These are phyloP conservation scores for Crithidia mellificae DNA, from an alignment of 208 protist genomes.

Conservation along the genomic window DNA sequence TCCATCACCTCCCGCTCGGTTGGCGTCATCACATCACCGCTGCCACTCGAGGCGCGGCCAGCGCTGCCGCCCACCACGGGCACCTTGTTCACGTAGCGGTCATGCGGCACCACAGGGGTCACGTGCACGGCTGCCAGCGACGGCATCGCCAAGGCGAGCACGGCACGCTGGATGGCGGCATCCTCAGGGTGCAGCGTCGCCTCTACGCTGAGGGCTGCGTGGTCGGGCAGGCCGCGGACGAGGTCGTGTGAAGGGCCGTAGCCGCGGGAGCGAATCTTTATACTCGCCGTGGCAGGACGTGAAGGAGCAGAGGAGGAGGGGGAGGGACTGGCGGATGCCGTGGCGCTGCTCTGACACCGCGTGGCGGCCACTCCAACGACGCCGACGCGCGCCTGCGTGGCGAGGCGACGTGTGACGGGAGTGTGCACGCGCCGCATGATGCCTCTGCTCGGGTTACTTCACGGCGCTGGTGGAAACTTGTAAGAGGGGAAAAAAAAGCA, in stretches of 20 bases:
- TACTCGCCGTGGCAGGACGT: background rate
- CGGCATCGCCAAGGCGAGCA: slow-evolving; percentile 65
- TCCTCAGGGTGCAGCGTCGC: slow-evolving; percentile 73
- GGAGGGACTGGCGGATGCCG: slow-evolving; percentile 1
- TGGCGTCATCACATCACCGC: slow-evolving; percentile 12
- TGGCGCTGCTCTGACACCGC: slow-evolving; percentile 17
- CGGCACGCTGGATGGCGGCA: slow-evolving; percentile 60
- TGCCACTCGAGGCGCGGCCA: background rate
- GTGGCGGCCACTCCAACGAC: background rate
- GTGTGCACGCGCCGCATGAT: slow-evolving; percentile 28
- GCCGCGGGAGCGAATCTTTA: slow-evolving; percentile 62
- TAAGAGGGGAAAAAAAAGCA: background rate
- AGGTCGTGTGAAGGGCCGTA: slow-evolving; percentile 78
- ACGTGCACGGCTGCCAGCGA: slow-evolving; percentile 51
- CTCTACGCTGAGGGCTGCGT: slow-evolving; percentile 54
- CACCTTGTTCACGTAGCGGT: slow-evolving; percentile 15
- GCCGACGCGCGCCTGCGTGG: slow-evolving; percentile 4
- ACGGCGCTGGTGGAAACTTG: too few relatives aligned
- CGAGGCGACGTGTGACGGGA: slow-evolving; percentile 16
- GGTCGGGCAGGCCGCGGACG: slow-evolving; percentile 50
- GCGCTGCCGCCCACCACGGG: slow-evolving; percentile 6
- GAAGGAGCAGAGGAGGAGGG: too few relatives aligned
- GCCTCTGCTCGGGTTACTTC: too few relatives aligned
- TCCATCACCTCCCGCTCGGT: slow-evolving; percentile 50
- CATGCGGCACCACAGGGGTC: slow-evolving; percentile 27